Evolutionary conservation across 139 green algal species (phyloP).

Genomic region (Chlamydomonas sp.): DNA sequence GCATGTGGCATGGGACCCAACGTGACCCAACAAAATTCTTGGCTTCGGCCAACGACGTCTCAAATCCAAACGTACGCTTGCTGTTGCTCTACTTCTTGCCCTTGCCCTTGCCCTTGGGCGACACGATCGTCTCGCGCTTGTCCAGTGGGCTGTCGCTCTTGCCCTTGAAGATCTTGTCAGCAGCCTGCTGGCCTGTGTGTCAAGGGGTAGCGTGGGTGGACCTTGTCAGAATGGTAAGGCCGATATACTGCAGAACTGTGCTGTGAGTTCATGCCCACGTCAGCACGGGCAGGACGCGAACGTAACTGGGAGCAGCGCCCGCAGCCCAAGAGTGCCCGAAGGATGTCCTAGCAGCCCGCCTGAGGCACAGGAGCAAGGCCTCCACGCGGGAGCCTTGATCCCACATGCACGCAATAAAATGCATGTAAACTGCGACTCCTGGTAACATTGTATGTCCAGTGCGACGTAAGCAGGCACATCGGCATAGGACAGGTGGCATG

Average conservation of each 20-base stretch:
- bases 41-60: background rate
- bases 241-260: too few relatives aligned
- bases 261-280: too few relatives aligned
- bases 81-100: background rate
- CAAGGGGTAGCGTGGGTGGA: background rate
- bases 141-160: too few relatives aligned
- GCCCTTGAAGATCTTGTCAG: conserved; percentile 18
- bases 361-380: background rate
- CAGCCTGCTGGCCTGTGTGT: conserved; percentile 7
- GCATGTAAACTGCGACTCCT: background rate
- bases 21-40: background rate
- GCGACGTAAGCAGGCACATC: too few relatives aligned
- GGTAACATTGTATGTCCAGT: too few relatives aligned
- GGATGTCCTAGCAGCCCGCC: background rate
- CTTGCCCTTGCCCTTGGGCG: background rate
- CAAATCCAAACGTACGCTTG: background rate
- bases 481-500: too few relatives aligned
- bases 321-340: too few relatives aligned
- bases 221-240: too few relatives aligned
- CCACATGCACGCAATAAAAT: background rate
- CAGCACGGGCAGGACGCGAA: too few relatives aligned
- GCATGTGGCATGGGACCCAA: background rate
- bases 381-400: background rate
- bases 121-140: background rate
- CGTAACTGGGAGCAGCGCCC: too few relatives aligned